Base-by-base conservation (phyloP, 768 basidiomycete genomes). In the Tulasnella sp. region DNA sequence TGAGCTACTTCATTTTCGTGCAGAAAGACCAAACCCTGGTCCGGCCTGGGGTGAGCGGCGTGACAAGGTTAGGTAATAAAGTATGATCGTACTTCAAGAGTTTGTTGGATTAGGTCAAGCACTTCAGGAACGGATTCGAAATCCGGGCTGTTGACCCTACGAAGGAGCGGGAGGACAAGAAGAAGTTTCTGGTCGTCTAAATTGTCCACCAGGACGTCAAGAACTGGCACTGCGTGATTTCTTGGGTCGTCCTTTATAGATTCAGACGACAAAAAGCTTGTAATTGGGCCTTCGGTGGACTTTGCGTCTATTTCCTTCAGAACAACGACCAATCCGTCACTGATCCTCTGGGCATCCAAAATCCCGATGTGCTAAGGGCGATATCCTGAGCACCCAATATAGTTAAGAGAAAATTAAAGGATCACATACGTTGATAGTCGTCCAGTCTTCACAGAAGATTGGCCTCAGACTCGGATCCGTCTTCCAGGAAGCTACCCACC, bases 401-500 rank as follows among this genome's bases (percentile, higher is more conserved):
- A 16, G 26, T 23, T 6, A 23, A 23, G 26, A 51, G 23, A 57
- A 57, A 23, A n/a, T 7, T n/a, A 7, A n/a, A 1, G 55, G 26
- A 57, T 23, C 7, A n/a, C 55, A 6, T 57, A 44, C 42, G 9
- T 7, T 23, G 11, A 57, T 57, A 4, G 7, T n/a, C 2, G 6
- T 23, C 20, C 23, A 57, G 55, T 57, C 55, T 29, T 57, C 55
- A 29, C 55, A 57, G 5, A 57, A 23, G 55, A 57, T 57, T 29
- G 20, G 3, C 11, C 55, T 57, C 16, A 57, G 55, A 4, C 23
- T 29, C 20, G 26, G 55, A 29, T 57, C n/a, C 3, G 55, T n/a
- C 13, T 57, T 77, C 75, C 75, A 77, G 7, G 75, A 77, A 4
- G 75, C 29, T 7, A 29, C 40, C 75, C 75, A 77, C 9, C 70